Conservation (phyloP, 2,329 filamentous ascomycete species). For the Furcasterigmium sp. region DNA sequence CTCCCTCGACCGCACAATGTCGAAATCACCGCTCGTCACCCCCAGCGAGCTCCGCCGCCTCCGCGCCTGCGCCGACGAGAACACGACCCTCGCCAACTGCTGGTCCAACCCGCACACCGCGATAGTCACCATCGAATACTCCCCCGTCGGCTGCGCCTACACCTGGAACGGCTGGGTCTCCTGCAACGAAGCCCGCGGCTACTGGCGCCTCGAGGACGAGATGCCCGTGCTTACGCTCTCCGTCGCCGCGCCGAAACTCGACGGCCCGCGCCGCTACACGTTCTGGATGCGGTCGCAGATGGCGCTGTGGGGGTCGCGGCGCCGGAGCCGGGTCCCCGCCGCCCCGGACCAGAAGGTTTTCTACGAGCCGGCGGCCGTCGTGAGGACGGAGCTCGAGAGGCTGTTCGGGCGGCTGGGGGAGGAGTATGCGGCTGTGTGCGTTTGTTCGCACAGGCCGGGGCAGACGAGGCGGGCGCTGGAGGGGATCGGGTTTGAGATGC, state of each 20-base stretch:
- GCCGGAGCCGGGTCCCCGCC: background rate
- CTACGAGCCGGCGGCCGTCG: background rate
- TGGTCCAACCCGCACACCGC: background rate
- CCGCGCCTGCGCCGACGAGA: constrained; percentile 2
- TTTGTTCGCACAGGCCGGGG: background rate
- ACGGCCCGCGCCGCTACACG: background rate
- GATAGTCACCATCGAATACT: constrained; percentile 2
- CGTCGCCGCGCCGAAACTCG: background rate
- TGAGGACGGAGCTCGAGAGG: background rate
- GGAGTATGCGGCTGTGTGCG: background rate
- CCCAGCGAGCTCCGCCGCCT: background rate
- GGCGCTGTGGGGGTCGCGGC: background rate
- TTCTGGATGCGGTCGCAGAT: background rate
- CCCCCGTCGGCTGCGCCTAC: background rate
- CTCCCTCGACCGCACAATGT: too few relatives aligned
- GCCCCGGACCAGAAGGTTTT: background rate
- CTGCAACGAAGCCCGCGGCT: background rate
- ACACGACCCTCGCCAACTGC: constrained; percentile 4
- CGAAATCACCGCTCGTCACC: background rate
- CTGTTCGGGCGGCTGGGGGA: background rate
- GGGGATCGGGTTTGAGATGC: background rate
- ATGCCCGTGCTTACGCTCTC: background rate
- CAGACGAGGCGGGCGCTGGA: constrained; percentile 1
- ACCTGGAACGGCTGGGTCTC: background rate
- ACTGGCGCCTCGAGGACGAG: background rate